Percentiles rank a stretch among this genome's conserved stretches.
Conservation (phyloP, 2,329 filamentous ascomycete species). For the Colletotrichum phormii region DNA sequence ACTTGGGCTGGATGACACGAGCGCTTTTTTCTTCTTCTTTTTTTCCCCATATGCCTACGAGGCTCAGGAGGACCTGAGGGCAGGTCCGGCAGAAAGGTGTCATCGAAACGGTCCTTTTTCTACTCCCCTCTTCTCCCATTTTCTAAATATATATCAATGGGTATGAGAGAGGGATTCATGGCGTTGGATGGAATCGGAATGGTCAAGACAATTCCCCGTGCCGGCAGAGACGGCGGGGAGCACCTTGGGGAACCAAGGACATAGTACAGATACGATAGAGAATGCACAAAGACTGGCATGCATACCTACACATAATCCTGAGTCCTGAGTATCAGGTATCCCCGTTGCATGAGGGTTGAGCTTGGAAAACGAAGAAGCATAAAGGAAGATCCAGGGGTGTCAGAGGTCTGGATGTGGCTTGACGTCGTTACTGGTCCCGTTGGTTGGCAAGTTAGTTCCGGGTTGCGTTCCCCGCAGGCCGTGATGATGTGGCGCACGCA, state of each 20-base stretch:
- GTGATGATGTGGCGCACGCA: conserved; percentile 9
- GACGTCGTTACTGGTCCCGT: neutral
- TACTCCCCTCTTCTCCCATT: neutral
- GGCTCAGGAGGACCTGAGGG: neutral
- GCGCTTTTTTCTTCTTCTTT: neutral
- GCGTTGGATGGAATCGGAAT: conserved; percentile 20
- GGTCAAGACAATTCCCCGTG: neutral
- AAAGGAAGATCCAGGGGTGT: neutral
- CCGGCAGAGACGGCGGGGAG: conserved; percentile 20
- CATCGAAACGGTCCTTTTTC: neutral
- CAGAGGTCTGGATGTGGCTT: conserved; percentile 6
- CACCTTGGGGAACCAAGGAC: neutral
- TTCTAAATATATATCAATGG: conserved; percentile 21
- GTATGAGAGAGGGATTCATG: neutral
- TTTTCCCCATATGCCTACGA: neutral
- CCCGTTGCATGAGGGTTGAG: too few relatives aligned
- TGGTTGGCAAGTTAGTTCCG: neutral
- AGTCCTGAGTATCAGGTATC: too few relatives aligned
- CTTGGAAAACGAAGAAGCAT: neutral
- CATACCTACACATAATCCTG: neutral
- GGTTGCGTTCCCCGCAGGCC: neutral
- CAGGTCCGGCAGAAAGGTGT: neutral
- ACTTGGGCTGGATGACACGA: neutral
- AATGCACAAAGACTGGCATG: conserved; percentile 35
- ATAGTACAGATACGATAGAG: conserved; percentile 27